Percentiles rank a stretch among this genome's conserved stretches.
phyloP scores from a whole-genome alignment of 257 asterid genomes.

The Haberlea rhodopensis region DNA sequence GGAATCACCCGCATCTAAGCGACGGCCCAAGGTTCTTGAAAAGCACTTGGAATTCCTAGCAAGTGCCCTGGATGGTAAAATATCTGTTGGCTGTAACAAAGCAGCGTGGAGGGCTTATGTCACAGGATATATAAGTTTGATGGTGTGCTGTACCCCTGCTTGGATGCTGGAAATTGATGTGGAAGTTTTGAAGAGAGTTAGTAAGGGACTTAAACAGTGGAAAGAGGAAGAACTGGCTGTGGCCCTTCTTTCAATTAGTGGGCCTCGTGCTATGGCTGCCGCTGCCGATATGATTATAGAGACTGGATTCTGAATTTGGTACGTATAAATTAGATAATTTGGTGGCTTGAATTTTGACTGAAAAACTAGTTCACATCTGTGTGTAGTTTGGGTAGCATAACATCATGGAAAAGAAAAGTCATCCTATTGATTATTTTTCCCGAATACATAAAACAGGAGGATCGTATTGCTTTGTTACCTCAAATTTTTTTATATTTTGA shows the following conservation, averaged over 20 bases:
- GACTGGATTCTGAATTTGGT: constrained; percentile 39
- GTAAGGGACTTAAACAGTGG: constrained; percentile 77
- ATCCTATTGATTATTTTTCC: too few species aligned
- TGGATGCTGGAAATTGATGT: constrained; percentile 87
- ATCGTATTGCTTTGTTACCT: too few species aligned
- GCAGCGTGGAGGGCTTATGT: constrained; percentile 86
- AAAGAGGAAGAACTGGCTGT: constrained; percentile 81
- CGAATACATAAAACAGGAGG: too few species aligned
- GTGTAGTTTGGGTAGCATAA: too few species aligned
- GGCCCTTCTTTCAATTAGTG: constrained; percentile 70
- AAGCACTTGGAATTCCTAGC: constrained; percentile 75
- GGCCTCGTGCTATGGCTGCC: constrained; percentile 75
- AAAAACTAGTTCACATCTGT: too few species aligned
- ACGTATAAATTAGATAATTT: too few species aligned
- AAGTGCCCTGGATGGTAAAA: constrained; percentile 70
- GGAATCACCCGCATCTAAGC: constrained; percentile 45
- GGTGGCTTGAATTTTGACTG: too few species aligned
- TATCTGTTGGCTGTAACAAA: constrained; percentile 76
- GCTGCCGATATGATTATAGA: constrained; percentile 89
- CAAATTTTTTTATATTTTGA: too few species aligned
- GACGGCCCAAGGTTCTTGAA: constrained; percentile 49
- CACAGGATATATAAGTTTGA: constrained; percentile 63
- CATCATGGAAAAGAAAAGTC: too few species aligned
- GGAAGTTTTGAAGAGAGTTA: constrained; percentile 61
- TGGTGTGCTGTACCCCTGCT: constrained; percentile 76